phyloP scores from a whole-genome alignment of 2,329 filamentous ascomycete species.

The Drechmeria coniospora region DNA sequence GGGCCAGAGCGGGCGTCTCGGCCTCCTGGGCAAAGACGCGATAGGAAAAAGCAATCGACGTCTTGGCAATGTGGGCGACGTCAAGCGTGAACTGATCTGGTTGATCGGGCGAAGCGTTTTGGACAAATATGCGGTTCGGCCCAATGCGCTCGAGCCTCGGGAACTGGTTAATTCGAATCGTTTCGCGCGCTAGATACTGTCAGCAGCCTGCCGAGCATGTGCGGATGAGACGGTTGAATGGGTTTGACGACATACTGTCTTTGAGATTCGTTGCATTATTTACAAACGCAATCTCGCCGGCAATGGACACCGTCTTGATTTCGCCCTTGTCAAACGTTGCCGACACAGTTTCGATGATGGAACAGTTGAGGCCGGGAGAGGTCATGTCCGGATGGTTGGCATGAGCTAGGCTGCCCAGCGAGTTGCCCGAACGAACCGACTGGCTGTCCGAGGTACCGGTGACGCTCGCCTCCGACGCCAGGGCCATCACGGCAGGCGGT shows the following conservation, averaged over 20 bases:
- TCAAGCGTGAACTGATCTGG: conserved; percentile 71
- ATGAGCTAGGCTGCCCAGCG: conserved; percentile 53
- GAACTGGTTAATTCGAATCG: conserved; percentile 78
- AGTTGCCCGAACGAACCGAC: conserved; percentile 79
- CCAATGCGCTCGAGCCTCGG: conserved; percentile 78
- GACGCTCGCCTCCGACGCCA: conserved; percentile 48
- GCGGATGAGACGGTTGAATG: not conserved
- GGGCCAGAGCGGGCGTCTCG: conserved; percentile 25
- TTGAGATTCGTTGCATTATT: conserved; percentile 48
- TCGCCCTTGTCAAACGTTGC: conserved; percentile 64
- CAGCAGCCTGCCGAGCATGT: conserved; percentile 1
- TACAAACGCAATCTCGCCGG: conserved; percentile 77
- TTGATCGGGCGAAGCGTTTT: conserved; percentile 45
- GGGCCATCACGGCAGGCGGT: conserved; percentile 33
- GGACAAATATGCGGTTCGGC: conserved; percentile 82
- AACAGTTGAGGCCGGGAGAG: conserved; percentile 67
- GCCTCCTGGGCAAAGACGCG: conserved; percentile 58
- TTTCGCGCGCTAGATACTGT: conserved; percentile 46
- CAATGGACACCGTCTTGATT: conserved; percentile 56
- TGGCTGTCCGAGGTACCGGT: conserved; percentile 63
- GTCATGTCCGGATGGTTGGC: conserved; percentile 70
- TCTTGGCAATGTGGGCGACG: conserved; percentile 54
- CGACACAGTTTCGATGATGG: conserved; percentile 82
- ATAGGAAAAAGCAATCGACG: conserved; percentile 82
- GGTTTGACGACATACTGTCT: conserved; percentile 25